These are phyloP conservation scores for Sarocladium kiliense DNA, from an alignment of 2,329 filamentous ascomycete genomes.

Conservation along the genomic window DNA sequence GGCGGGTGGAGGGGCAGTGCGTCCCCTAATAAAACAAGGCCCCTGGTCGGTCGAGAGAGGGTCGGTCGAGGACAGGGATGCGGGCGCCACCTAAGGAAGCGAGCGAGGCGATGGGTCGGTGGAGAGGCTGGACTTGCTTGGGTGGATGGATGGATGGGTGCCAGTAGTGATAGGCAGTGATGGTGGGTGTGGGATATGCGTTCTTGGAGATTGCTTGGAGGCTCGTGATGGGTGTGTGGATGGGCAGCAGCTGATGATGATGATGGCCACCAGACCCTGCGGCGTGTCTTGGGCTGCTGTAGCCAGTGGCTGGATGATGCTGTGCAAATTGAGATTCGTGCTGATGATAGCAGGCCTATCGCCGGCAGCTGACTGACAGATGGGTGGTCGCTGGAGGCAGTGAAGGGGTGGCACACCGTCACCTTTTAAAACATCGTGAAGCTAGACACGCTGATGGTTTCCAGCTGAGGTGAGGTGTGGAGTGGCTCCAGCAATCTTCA, in stretches of 20 bases:
- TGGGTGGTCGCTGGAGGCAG: neutral
- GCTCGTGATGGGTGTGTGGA: conserved; percentile 8
- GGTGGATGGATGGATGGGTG: neutral
- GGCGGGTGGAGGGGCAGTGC: conserved; percentile 7
- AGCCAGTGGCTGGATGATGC: neutral
- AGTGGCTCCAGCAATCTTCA: neutral
- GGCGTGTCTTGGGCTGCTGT: neutral
- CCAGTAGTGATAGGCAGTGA: neutral
- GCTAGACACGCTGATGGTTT: neutral
- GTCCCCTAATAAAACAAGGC: conserved; percentile 10
- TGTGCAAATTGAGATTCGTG: neutral
- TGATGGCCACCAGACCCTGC: conserved; percentile 4
- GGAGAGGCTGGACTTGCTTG: conserved; percentile 3
- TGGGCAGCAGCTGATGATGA: conserved; percentile 1
- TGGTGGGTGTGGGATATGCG: neutral
- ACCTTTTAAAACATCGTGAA: neutral
- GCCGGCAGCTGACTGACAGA: neutral
- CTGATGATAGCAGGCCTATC: neutral
- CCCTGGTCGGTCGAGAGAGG: conserved; percentile 5
- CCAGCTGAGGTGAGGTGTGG: neutral
- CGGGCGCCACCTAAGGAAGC: conserved; percentile 5
- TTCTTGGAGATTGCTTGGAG: conserved; percentile 4
- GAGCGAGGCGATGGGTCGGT: conserved; percentile 3
- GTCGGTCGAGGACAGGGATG: conserved; percentile 4
- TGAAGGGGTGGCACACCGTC: neutral